Conservation (phyloP, 2,329 filamentous ascomycete species). For the Ceratocystis variospora region DNA sequence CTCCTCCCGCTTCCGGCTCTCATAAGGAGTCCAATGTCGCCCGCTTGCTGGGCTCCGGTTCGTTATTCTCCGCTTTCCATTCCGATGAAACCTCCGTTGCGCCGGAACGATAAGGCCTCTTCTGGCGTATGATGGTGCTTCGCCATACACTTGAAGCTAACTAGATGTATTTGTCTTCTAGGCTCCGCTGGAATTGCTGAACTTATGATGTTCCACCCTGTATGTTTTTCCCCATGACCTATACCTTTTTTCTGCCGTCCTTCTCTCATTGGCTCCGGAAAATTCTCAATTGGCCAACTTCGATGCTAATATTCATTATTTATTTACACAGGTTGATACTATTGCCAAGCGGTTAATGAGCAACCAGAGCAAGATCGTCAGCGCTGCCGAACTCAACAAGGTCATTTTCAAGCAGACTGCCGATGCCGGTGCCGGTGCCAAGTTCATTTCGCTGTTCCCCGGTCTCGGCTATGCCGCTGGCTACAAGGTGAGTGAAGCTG, state of each 20-base stretch:
- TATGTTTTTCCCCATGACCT: constrained; percentile 30
- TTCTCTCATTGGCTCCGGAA: neutral
- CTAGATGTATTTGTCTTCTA: constrained; percentile 28
- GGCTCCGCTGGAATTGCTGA: constrained; percentile 88
- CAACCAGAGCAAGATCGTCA: constrained; percentile 54
- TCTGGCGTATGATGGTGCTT: neutral
- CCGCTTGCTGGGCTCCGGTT: constrained; percentile 83
- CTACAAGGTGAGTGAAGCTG: constrained; percentile 56
- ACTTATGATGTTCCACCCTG: constrained; percentile 82
- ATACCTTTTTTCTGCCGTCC: neutral
- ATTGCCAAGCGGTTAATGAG: constrained; percentile 99
- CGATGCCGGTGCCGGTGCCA: constrained; percentile 50
- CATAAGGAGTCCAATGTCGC: constrained; percentile 82
- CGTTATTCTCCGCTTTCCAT: constrained; percentile 19
- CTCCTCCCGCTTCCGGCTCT: constrained; percentile 43
- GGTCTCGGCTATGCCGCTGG: constrained; percentile 93
- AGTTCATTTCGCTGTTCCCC: constrained; percentile 93
- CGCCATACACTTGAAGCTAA: neutral
- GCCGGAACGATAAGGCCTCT: neutral
- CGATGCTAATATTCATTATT: neutral
- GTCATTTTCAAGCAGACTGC: constrained; percentile 93
- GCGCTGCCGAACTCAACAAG: constrained; percentile 54
- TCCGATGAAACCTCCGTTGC: neutral
- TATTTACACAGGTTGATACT: constrained; percentile 64
- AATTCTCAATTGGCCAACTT: neutral